Evolutionary conservation across 1,284 basidiomycete genomes (phyloP).

Genomic region (Fomitopsis betulina): DNA sequence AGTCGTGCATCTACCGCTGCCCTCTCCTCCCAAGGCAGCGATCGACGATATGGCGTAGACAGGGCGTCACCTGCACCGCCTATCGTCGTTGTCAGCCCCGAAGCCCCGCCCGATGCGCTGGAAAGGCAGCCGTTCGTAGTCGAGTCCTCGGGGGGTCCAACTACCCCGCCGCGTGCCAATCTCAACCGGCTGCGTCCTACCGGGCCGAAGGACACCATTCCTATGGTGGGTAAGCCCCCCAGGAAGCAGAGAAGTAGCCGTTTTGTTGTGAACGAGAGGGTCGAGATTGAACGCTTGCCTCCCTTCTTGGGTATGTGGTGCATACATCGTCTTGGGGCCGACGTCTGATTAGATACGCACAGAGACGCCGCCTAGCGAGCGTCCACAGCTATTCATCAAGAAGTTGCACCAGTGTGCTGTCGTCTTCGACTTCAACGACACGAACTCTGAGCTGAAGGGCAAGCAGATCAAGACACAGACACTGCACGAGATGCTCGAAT

Average conservation of each 20-base stretch:
- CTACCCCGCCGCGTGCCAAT: conserved; percentile 57
- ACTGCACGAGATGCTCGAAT: conserved; percentile 98
- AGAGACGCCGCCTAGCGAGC: conserved; percentile 91
- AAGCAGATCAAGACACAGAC: conserved; percentile 99
- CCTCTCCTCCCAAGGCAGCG: conserved; percentile 33
- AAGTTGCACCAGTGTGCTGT: conserved; percentile 97
- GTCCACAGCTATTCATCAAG: conserved; percentile 88
- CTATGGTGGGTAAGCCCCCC: conserved; percentile 91
- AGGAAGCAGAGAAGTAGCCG: conserved; percentile 94
- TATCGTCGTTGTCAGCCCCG: conserved; percentile 87
- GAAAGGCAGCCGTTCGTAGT: conserved; percentile 51
- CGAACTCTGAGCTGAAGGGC: conserved; percentile 91
- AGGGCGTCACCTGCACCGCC: conserved; percentile 63
- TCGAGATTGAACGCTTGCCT: conserved; percentile 93
- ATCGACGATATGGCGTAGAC: conserved; percentile 51
- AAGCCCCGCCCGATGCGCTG: conserved; percentile 39
- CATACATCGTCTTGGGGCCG: not conserved
- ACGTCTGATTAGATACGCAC: conserved; percentile 10
- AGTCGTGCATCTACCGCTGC: conserved; percentile 39
- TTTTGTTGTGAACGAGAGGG: conserved; percentile 94
- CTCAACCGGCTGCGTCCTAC: conserved; percentile 61
- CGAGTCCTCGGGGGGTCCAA: conserved; percentile 43
- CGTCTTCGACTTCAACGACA: conserved; percentile 99
- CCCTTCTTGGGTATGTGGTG: conserved; percentile 82
- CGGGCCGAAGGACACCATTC: conserved; percentile 90